Evolutionary conservation across 306 rosid species (phyloP).

Genomic region (Sicyos edulis): DNA sequence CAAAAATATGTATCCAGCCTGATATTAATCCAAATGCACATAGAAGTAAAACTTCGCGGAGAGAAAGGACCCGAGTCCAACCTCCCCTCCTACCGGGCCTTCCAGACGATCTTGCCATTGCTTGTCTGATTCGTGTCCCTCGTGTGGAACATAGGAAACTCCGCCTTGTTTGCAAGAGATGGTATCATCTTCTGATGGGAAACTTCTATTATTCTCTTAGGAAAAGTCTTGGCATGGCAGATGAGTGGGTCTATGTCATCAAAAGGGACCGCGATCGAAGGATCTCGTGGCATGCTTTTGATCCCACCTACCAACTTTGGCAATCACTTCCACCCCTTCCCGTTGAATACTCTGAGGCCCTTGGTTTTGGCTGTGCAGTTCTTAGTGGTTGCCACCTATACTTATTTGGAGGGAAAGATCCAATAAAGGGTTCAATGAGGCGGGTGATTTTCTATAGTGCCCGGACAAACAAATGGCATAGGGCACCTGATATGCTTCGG

Average conservation of each 20-base stretch:
- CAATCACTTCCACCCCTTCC: conserved; percentile 98
- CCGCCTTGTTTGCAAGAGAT: conserved; percentile 91
- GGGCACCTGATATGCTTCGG: conserved; percentile 97
- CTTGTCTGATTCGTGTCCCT: conserved; percentile 93
- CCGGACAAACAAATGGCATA: conserved; percentile 92
- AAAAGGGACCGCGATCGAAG: conserved; percentile 94
- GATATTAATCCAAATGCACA: conserved; percentile 95
- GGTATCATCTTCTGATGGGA: conserved; percentile 86
- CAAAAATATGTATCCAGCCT: conserved; percentile 93
- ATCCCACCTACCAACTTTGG: conserved; percentile 94
- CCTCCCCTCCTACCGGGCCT: conserved; percentile 96
- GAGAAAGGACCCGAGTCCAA: conserved; percentile 82
- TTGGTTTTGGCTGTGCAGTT: conserved; percentile 98
- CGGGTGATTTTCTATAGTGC: conserved; percentile 94
- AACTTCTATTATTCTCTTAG: conserved; percentile 92
- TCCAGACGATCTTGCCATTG: conserved; percentile 98
- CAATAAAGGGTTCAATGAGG: conserved; percentile 82
- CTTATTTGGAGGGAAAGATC: conserved; percentile 96
- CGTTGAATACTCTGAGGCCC: conserved; percentile 82
- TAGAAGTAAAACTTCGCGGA: conserved; percentile 58
- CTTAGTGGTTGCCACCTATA: conserved; percentile 97
- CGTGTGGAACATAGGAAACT: conserved; percentile 84
- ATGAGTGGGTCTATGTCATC: conserved; percentile 97
- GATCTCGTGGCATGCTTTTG: conserved; percentile 95
- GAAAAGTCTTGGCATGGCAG: conserved; percentile 97